A percentile compares a stretch with the other conserved stretches of the same genome.
Evolutionary conservation across 345 rosid genomes (phyloP).

Genomic region (Turnera subulata): DNA sequence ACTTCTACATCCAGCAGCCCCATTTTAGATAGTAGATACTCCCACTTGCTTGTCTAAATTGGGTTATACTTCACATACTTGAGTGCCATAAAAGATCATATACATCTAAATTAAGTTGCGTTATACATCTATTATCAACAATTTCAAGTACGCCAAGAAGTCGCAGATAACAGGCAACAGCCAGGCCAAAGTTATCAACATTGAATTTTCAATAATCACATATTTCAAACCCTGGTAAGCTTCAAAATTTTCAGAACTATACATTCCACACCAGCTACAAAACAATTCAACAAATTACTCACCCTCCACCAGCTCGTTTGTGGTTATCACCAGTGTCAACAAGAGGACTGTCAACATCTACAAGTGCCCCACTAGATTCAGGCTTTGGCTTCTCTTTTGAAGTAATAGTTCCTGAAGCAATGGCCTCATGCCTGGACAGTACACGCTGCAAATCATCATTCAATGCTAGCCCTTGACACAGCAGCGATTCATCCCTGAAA

Average conservation of each 20-base stretch:
- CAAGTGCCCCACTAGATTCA: constrained; percentile 50
- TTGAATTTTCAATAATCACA: too few relatives aligned
- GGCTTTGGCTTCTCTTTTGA: constrained; percentile 46
- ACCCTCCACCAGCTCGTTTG: constrained; percentile 53
- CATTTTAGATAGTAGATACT: too few relatives aligned
- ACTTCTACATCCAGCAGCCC: too few relatives aligned
- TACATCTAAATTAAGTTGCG: too few relatives aligned
- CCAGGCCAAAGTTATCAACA: too few relatives aligned
- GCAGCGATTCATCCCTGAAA: constrained; percentile 86
- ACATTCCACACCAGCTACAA: not conserved
- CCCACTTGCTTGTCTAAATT: too few relatives aligned
- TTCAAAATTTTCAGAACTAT: not conserved
- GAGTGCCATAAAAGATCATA: too few relatives aligned
- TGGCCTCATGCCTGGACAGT: constrained; percentile 79
- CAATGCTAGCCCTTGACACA: constrained; percentile 83
- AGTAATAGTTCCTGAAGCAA: constrained; percentile 63
- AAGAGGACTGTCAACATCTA: constrained; percentile 59
- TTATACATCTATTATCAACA: too few relatives aligned
- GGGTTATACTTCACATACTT: too few relatives aligned
- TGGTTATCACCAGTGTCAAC: constrained; percentile 66
- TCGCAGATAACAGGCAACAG: not conserved
- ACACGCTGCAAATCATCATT: constrained; percentile 98
- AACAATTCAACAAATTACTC: constrained; percentile 14
- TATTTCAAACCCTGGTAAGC: too few relatives aligned
- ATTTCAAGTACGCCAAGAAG: too few relatives aligned